Evolutionary conservation across 1,139 yeast species (phyloP).

Genomic region (Suhomyces choctaworum): DNA sequence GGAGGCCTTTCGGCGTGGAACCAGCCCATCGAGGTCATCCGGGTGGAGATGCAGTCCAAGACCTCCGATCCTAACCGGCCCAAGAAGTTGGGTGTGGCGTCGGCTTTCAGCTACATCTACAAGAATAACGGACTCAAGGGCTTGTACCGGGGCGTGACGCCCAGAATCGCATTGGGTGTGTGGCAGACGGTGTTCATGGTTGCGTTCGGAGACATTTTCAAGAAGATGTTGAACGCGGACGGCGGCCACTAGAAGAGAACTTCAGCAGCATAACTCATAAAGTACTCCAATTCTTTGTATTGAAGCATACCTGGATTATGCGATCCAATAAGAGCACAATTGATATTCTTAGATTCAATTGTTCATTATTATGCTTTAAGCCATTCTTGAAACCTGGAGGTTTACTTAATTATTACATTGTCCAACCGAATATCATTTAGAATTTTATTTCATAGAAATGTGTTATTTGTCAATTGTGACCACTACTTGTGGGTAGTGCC

Average conservation of each 20-base stretch:
- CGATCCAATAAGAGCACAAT: no score
- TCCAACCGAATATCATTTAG: not conserved
- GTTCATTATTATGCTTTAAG: no score
- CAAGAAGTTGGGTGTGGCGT: conserved; percentile 77
- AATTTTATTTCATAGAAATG: no score
- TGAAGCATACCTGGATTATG: no score
- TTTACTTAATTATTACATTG: not conserved
- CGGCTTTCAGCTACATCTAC: conserved; percentile 82
- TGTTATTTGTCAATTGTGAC: no score
- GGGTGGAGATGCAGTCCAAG: conserved; percentile 97
- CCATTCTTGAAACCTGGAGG: no score
- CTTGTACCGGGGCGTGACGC: conserved; percentile 93
- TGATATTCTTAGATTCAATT: no score
- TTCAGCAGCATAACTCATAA: no score
- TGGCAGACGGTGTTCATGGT: conserved; percentile 99
- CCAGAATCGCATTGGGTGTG: conserved; percentile 92
- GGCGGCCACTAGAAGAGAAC: conserved; percentile 18
- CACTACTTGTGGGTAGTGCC: conserved; percentile 38
- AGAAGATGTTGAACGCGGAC: conserved; percentile 45
- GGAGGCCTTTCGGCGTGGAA: conserved; percentile 99
- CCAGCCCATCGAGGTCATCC: conserved; percentile 95
- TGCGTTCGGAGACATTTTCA: conserved; percentile 89
- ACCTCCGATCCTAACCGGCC: conserved; percentile 94
- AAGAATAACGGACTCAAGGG: conserved; percentile 83
- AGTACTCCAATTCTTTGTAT: no score